Base-by-base conservation (phyloP, 352 stramenopile species). In the Phytopythium oedochilum region DNA sequence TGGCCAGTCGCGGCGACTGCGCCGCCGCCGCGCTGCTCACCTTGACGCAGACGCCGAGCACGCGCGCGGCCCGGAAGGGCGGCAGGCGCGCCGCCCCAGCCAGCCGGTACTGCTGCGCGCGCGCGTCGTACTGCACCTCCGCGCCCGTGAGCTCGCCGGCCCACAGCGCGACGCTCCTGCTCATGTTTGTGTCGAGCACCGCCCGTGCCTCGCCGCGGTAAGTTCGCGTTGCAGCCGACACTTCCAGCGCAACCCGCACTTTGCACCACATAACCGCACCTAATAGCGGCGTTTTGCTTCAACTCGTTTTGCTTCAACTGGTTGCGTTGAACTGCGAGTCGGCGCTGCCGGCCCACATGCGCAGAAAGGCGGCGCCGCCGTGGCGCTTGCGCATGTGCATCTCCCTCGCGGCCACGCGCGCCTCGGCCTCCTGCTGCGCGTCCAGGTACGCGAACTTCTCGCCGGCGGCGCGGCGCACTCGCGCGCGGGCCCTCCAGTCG, bases 341-440 rank as follows among this genome's bases (percentile, higher is more conserved):
- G 11, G 72, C 60, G 28, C 82, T 92, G 49, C 82, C 82, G 1
- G 84, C 75, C 84, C 84, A 92, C 79, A 94, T 94, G 52, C 78
- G 78, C 45, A 89, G 73, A 59, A 79, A 91, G 43, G 61, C 74
- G 31, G 66, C 64, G 51, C 84, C 79, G 26, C 84, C 79, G 58
- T 89, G 65, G 34, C 79, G 79, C 47, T 86, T 87, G 44, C 78
- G 74, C 70, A 78, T 92, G 20, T 75, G 66, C 57, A 73, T 52
- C 53, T 89, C 75, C 9, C 73, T 65, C 36, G 71, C 65, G 22
- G 63, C 75, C 20, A 79, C 60, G 35, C 66, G 68, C 34, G 89
- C 62, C 49, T 92, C 75, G 18, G 74, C 63, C 11, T 85, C 74
- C 52, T 92, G 76, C 58, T 89, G 63, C 39, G 45, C 65, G 43